phyloP scores from a whole-genome alignment of 768 basidiomycete genomes.

The Lanmaoa pseudosensibilis region DNA sequence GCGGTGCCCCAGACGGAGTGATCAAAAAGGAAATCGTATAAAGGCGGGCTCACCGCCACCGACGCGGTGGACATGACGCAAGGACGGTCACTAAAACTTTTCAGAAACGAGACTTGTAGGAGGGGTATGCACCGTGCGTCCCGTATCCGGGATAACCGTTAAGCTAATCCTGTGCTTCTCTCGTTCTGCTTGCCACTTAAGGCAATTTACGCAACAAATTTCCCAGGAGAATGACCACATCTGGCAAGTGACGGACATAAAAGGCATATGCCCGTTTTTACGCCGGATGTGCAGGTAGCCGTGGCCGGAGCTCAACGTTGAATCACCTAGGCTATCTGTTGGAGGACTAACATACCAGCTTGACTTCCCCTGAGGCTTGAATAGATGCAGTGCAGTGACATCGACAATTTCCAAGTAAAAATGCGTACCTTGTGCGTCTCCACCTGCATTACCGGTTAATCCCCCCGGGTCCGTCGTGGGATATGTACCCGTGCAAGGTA shows the following conservation, averaged over 20 bases:
- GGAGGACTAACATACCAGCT: constrained; percentile 4
- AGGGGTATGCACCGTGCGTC: constrained; percentile 8
- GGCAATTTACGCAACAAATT: constrained; percentile 3
- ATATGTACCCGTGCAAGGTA: constrained; percentile 2
- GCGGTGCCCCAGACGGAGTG: constrained; percentile 33
- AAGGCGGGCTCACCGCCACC: constrained; percentile 35
- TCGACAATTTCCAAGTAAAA: constrained; percentile 7
- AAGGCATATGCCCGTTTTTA: background rate
- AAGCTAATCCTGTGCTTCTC: constrained; percentile 27
- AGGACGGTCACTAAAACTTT: constrained; percentile 7
- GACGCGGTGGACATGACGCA: constrained; percentile 28
- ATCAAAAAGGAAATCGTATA: constrained; percentile 23
- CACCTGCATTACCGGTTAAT: constrained; percentile 19
- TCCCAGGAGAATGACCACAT: background rate
- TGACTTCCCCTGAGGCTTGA: constrained; percentile 6
- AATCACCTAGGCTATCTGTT: constrained; percentile 4
- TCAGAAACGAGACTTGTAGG: constrained; percentile 12
- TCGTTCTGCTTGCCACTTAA: constrained; percentile 1
- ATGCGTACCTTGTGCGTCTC: constrained; percentile 18
- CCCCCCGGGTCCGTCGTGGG: background rate
- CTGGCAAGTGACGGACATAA: constrained; percentile 2
- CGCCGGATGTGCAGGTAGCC: constrained; percentile 23
- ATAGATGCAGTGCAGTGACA: constrained; percentile 25
- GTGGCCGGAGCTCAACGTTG: constrained; percentile 14
- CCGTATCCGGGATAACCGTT: constrained; percentile 21